Conservation (phyloP, 805 yeast genomes). For the Tetrapisispora pingtungensis region DNA sequence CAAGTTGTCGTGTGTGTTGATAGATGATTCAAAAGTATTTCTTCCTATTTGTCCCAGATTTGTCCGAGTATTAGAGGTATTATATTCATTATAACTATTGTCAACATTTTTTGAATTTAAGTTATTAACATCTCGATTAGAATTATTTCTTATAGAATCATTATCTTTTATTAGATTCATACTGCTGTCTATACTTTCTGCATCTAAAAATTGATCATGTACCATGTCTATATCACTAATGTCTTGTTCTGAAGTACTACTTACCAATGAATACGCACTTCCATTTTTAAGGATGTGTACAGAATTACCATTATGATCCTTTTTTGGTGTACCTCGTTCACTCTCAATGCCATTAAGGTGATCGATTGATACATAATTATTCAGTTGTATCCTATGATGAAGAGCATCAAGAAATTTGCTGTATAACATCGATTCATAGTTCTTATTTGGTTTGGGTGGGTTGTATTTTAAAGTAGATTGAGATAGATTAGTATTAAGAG, state of each 20-base stretch:
- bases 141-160: not conserved
- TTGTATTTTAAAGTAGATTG: conserved; percentile 6
- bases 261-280: conserved; percentile 12
- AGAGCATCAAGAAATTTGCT: not conserved
- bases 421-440: not conserved
- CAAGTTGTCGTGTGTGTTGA: conserved; percentile 4
- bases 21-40: too few relatives aligned
- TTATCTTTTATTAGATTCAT: conserved; percentile 6
- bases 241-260: conserved; percentile 10
- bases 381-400: not conserved
- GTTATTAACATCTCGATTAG: too few relatives aligned
- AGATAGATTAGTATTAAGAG: conserved; percentile 11
- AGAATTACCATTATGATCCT: not conserved
- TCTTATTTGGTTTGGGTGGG: conserved; percentile 4
- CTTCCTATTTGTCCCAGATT: too few relatives aligned
- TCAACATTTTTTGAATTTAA: not conserved
- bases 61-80: too few relatives aligned
- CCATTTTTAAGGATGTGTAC: not conserved
- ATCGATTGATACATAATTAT: not conserved
- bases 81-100: too few relatives aligned
- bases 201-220: conserved; percentile 11
- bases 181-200: conserved; percentile 25
- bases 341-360: too few relatives aligned
- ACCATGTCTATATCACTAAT: conserved; percentile 24
- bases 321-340: not conserved